Percentiles rank a stretch among this genome's conserved stretches.
These are phyloP conservation scores for Fusarium torreyae DNA, from an alignment of 2,329 filamentous ascomycete species.

Conservation along the genomic window DNA sequence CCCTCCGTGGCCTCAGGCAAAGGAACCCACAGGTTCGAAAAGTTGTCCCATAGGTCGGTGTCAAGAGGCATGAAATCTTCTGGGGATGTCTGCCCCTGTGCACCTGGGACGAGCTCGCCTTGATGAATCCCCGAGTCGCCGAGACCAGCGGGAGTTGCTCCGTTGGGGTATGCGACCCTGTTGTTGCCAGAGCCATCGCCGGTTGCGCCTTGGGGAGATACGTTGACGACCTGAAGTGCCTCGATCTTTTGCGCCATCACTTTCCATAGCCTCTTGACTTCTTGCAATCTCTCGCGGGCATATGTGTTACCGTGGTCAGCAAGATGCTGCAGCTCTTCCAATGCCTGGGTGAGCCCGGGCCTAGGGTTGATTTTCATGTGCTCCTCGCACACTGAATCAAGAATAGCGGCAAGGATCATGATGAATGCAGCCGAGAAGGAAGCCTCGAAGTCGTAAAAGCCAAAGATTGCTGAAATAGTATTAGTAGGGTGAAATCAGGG, in stretches of 20 bases:
- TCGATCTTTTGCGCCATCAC: constrained; percentile 49
- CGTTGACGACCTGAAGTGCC: constrained; percentile 45
- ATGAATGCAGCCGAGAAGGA: constrained; percentile 50
- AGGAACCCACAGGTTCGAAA: constrained; percentile 48
- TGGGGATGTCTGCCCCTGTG: constrained; percentile 34
- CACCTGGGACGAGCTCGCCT: constrained; percentile 4
- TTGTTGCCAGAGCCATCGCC: constrained; percentile 11
- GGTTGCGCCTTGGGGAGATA: constrained; percentile 35
- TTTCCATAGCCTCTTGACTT: constrained; percentile 47
- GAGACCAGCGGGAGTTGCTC: constrained; percentile 15
- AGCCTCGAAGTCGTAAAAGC: constrained; percentile 49
- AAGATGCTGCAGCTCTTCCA: constrained; percentile 51
- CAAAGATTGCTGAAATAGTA: constrained; percentile 36
- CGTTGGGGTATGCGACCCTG: constrained; percentile 16
- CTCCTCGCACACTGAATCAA: constrained; percentile 49
- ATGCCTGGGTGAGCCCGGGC: constrained; percentile 46
- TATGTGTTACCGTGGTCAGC: constrained; percentile 49
- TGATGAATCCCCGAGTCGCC: constrained; percentile 14
- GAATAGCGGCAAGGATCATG: constrained; percentile 48
- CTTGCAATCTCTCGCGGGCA: constrained; percentile 45
- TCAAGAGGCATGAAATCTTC: constrained; percentile 46
- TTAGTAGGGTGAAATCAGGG: constrained; percentile 1
- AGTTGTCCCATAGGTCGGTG: constrained; percentile 48
- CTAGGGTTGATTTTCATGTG: constrained; percentile 45
- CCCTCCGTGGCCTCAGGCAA: constrained; percentile 34